A percentile compares a stretch with the other conserved stretches of the same genome.
These are phyloP conservation scores for Kwoniella dendrophila DNA, from an alignment of 768 basidiomycete genomes.

Conservation along the genomic window DNA sequence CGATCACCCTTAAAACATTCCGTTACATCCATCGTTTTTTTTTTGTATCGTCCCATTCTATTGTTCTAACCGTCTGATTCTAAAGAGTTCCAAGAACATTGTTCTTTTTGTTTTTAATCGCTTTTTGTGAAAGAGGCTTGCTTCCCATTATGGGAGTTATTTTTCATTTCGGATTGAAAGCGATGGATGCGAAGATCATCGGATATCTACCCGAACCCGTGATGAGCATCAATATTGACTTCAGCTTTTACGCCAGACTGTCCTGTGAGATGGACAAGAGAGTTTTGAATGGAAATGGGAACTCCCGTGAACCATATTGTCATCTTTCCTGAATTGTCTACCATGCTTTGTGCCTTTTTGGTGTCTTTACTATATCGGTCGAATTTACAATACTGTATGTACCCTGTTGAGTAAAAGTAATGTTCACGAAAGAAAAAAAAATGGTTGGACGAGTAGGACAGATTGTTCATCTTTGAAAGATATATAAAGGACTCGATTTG, in stretches of 20 bases:
- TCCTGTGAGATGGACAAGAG: neutral
- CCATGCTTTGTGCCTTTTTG: no score
- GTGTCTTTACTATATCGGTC: no score
- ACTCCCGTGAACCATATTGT: neutral
- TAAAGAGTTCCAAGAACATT: no score
- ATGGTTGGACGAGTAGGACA: no score
- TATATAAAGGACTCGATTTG: constrained; percentile 7
- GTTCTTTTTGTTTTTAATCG: no score
- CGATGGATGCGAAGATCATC: neutral
- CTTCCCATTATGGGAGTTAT: no score
- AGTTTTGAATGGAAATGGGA: neutral
- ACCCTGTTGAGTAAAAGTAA: neutral
- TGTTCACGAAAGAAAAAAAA: neutral
- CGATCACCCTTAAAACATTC: neutral
- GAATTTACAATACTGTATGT: neutral
- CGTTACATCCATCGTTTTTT: neutral
- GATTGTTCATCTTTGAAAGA: neutral
- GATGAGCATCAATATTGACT: no score
- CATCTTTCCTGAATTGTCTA: no score
- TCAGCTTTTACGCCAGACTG: no score
- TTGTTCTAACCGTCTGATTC: neutral
- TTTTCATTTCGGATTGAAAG: constrained; percentile 15
- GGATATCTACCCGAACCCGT: neutral
- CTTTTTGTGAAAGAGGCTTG: no score
- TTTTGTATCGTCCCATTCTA: neutral